These are phyloP conservation scores for Penicillium roqueforti DNA, from an alignment of 495 filamentous ascomycete genomes.

Conservation along the genomic window DNA sequence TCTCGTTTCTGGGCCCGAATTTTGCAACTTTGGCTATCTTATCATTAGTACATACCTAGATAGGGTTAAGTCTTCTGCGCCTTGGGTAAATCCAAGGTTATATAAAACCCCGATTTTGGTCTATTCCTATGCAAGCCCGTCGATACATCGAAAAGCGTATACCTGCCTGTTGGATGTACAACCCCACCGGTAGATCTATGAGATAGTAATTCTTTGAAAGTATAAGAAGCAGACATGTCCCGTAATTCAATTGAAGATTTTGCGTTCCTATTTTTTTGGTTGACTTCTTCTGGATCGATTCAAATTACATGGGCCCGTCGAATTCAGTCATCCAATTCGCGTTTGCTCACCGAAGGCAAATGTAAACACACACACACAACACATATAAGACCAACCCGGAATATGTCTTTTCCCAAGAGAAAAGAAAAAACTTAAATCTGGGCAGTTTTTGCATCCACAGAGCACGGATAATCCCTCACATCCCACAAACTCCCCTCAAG, in stretches of 20 bases:
- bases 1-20: not conserved
- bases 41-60: slow-evolving; percentile 12
- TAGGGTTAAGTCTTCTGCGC: not conserved
- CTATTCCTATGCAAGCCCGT: not conserved
- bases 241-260: slow-evolving; percentile 13
- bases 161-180: not conserved
- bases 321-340: slow-evolving; percentile 32
- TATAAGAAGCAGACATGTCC: slow-evolving; percentile 8
- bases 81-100: not conserved
- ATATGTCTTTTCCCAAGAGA: slow-evolving; percentile 10
- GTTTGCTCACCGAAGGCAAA: slow-evolving; percentile 26
- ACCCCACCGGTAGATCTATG: not conserved
- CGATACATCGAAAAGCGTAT: not conserved
- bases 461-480: slow-evolving; percentile 1
- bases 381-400: slow-evolving; percentile 18
- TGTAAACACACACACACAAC: slow-evolving; percentile 21
- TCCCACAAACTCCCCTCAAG: slow-evolving; percentile 4
- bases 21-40: not conserved
- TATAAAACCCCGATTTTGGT: not conserved
- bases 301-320: slow-evolving; percentile 36
- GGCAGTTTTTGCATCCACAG: slow-evolving; percentile 6
- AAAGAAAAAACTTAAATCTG: slow-evolving; percentile 8
- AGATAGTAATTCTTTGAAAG: not conserved
- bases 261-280: slow-evolving; percentile 31
- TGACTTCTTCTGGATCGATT: slow-evolving; percentile 33